Base-by-base conservation (phyloP, 2,329 filamentous ascomycete genomes). In the Graphium sp. region DNA sequence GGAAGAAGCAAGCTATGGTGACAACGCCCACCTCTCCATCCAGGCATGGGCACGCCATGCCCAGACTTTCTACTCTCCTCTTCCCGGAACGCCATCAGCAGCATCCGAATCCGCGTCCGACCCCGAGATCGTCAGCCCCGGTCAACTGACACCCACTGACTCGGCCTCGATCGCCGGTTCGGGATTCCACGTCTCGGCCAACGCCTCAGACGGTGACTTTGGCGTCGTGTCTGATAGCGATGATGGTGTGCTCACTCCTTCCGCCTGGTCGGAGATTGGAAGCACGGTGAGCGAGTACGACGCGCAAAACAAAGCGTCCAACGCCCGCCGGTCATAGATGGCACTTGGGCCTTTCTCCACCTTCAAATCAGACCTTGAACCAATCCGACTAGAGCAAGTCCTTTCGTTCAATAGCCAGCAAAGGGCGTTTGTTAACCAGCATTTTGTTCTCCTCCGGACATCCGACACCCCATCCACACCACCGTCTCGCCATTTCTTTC, bases 201-300 rank as follows among this genome's bases (percentile, higher is more conserved):
- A 56, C 21, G 66, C 60, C 1, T 67, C 62, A 1, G 56, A 52
- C 10, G 58, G 60, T 28, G 58, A 65, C 24, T 35, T 62, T 17
- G 59, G 72, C 34, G 59, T 73, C 11, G 47, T 72, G 51, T 74
- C 67, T 39, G 63, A 70, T 37, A 66, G 63, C 39, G 65, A 64
- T 12, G n/a, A 31, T 18, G 66, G 66, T 18, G 61, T 73, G 40
- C 47, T 57, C 31, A 76, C 70, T 1, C 70, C 71, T 0, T 58
- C 60, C 2, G 72, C 64, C 45, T 76, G 71, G 71, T 71, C 66
- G 6, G 71, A 76, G 42, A 60, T 76, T 10, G 71, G 67, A 34
- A 75, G 70, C 36, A 60, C 69, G 9, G 51, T 73, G 16, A 74
- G 68, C 42, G 65, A 70, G 43, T 62, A 48, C 37, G 63, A 69